Conservation (phyloP, 805 yeast genomes). For the Candida manassasensis region DNA sequence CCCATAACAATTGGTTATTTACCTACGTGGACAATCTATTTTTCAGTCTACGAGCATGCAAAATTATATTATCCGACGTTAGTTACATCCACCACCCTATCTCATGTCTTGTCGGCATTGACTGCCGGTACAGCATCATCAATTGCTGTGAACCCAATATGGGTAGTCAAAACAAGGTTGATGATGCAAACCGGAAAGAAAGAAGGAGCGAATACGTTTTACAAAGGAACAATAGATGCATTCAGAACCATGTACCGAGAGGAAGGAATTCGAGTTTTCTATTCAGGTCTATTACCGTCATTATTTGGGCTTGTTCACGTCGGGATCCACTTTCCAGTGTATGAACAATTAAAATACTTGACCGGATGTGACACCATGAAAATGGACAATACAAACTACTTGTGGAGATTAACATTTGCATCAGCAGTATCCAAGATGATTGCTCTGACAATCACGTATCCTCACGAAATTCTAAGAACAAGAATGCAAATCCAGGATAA, state of each 20-base stretch:
- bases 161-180: conserved; percentile 95
- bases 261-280: conserved; percentile 80
- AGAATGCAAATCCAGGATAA: conserved; percentile 68
- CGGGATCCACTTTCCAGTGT: conserved; percentile 93
- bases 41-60: conserved; percentile 80
- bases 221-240: conserved; percentile 80
- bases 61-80: conserved; percentile 50
- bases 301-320: conserved; percentile 87
- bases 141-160: conserved; percentile 83
- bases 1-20: conserved; percentile 94
- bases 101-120: conserved; percentile 61
- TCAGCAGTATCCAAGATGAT: conserved; percentile 80
- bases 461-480: conserved; percentile 92
- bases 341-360: conserved; percentile 69
- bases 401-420: conserved; percentile 45
- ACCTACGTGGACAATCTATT: conserved; percentile 97
- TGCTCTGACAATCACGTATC: conserved; percentile 86
- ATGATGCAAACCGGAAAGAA: conserved; percentile 69
- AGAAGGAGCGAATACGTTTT: conserved; percentile 32
- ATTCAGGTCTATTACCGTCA: conserved; percentile 88
- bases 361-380: conserved; percentile 26
- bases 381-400: conserved; percentile 8
- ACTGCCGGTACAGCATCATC: conserved; percentile 89
- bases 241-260: conserved; percentile 67
- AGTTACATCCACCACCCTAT: conserved; percentile 20